Base-by-base conservation (phyloP, 441 rosid genomes). In the Lepidium campestre region DNA sequence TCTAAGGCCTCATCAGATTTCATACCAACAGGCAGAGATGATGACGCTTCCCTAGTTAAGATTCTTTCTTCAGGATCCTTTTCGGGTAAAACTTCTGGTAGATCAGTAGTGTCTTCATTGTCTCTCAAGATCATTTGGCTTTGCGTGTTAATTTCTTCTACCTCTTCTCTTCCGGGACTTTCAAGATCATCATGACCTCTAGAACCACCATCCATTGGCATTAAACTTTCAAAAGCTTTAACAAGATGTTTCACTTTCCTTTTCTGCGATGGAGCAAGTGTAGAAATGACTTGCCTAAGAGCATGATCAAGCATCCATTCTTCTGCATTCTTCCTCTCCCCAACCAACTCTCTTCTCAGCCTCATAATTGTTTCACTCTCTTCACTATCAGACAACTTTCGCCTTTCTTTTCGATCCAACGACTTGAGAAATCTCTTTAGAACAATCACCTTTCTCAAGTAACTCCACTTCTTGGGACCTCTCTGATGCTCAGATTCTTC, bases 221-320 rank as follows among this genome's bases (percentile, higher is more conserved):
- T 48, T 35, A 94, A 69, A 11, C 83, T 79, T 80, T 94, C 97
- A 57, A 89, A 94, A 71, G 98, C 99, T 74, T 86, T 83, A 49
- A 91, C 96, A 69, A 94, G 90, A 77, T 86, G 77, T 54, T 80
- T 75, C 52, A 94, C 99, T 82, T 86, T 91, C 73, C 79, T 85
- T 73, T 82, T 91, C 81, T 94, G 97, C 6, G 85, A 85, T n/a
- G 91, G 91, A 70, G 80, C 93, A 57, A 94, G 82, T 32, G 80
- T 79, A 14, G 89, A 80, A 58, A 89, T 79, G 67, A 88, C 98
- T 69, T 89, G 85, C 62, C 74, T 86, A 54, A 94, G 96, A 40
- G 99, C 99, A 74, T 84, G 80, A 85, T 94, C 99, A 52, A 94
- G 96, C 99, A 94, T 91, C 97, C 97, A 91, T 72, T 86, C 91